phyloP scores from a whole-genome alignment of 1,284 basidiomycete genomes.

The Rhodotorula sp. region DNA sequence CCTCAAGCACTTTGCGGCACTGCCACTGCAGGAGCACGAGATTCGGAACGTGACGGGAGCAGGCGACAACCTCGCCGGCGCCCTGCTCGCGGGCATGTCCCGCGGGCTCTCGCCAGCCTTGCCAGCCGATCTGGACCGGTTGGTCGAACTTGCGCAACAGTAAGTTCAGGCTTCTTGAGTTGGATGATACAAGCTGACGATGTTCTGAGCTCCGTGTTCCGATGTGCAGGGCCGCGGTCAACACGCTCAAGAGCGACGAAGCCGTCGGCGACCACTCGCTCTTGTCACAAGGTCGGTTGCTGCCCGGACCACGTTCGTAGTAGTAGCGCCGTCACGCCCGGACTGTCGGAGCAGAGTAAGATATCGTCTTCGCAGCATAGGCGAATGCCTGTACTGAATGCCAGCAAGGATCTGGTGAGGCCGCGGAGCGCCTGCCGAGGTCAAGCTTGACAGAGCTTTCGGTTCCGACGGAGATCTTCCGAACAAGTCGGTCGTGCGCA shows the following conservation, averaged over 20 bases:
- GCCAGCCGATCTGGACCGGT: slow-evolving; percentile 22
- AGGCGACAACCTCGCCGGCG: slow-evolving; percentile 60
- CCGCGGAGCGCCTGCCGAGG: too few species aligned
- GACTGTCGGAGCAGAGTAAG: too few species aligned
- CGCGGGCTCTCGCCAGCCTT: slow-evolving; percentile 15
- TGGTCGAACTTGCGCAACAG: slow-evolving; percentile 38
- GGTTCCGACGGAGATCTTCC: too few species aligned
- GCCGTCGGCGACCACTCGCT: slow-evolving; percentile 30
- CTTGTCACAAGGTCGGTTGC: not conserved
- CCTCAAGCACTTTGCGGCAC: slow-evolving; percentile 68
- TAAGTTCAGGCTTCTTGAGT: not conserved
- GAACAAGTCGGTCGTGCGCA: too few species aligned
- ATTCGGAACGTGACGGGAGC: slow-evolving; percentile 80
- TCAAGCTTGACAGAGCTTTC: too few species aligned
- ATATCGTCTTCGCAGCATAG: too few species aligned
- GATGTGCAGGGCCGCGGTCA: slow-evolving; percentile 17
- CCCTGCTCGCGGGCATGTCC: slow-evolving; percentile 57
- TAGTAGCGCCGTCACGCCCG: too few species aligned
- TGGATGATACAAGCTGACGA: not conserved
- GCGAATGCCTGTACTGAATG: too few species aligned
- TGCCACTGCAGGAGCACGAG: slow-evolving; percentile 52
- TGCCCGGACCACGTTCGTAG: too few species aligned
- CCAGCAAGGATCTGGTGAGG: too few species aligned
- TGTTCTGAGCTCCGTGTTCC: not conserved
- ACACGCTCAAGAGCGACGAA: slow-evolving; percentile 24